Percentiles rank a stretch among this genome's conserved stretches.
Evolutionary conservation across 2,329 filamentous ascomycete genomes (phyloP).

Genomic region (Alternaria conjuncta): DNA sequence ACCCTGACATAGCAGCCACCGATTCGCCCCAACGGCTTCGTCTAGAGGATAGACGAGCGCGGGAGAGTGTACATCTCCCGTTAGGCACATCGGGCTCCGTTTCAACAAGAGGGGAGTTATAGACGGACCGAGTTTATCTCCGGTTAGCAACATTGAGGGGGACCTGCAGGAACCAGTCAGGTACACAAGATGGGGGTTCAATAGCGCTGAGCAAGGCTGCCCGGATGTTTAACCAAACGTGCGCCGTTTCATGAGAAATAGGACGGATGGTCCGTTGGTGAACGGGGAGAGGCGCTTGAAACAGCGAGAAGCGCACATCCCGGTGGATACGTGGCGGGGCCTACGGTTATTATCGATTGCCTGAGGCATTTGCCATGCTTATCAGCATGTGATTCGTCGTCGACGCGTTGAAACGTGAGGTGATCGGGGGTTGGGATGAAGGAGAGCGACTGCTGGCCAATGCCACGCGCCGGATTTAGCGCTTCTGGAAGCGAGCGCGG

Average conservation of each 20-base stretch:
- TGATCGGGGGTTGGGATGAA: conserved; percentile 15
- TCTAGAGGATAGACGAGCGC: conserved; percentile 13
- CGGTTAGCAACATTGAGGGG: conserved; percentile 24
- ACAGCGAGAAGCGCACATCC: conserved; percentile 25
- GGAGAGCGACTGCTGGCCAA: conserved; percentile 18
- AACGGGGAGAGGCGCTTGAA: conserved; percentile 30
- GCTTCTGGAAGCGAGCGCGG: conserved; percentile 14
- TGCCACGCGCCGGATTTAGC: conserved; percentile 8
- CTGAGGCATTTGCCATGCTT: conserved; percentile 7
- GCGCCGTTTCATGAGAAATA: conserved; percentile 41
- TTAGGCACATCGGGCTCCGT: conserved; percentile 24
- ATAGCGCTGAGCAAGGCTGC: conserved; percentile 23
- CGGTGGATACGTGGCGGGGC: conserved; percentile 15
- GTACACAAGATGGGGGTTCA: conserved; percentile 6
- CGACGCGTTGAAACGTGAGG: conserved; percentile 23
- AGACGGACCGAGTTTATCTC: conserved; percentile 21
- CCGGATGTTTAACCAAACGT: conserved; percentile 28
- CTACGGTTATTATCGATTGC: conserved; percentile 9
- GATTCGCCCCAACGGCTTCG: conserved; percentile 20
- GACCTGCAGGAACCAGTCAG: conserved; percentile 26
- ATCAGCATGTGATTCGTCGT: conserved; percentile 16
- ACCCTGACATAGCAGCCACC: conserved; percentile 5
- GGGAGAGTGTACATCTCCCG: conserved; percentile 17
- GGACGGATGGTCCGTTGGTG: conserved; percentile 24
- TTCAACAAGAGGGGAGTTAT: conserved; percentile 24